Evolutionary conservation across 805 yeast genomes (phyloP), one percentile per base, ranked within the genome.

Genomic region (Candida lessepsii): DNA sequence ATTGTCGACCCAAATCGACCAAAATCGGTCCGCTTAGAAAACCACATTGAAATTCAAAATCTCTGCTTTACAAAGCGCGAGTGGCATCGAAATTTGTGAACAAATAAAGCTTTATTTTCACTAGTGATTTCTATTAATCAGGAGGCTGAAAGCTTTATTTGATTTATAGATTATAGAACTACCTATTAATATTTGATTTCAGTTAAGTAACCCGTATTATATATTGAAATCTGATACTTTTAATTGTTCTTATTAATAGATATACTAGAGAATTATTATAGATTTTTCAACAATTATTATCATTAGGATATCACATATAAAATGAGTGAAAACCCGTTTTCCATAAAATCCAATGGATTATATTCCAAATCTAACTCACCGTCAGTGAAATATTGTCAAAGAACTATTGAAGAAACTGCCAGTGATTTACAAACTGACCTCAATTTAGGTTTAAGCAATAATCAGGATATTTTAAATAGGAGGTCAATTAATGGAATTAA

Each of bases 401-500:
- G 76, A 41, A 61, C 90, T 1, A 73, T 78, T 2, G 84, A 78
- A n/a, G 86, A 87, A 33, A 80, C 91, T 1, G 70, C 75, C 2
- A 45, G 56, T 16, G 80, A 79, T 35, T 68, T 91, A 29, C 75
- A 74, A 35, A 83, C 98, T 0, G 78, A 86, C 49, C 39, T 61
- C 3, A 53, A 48, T 1, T 53, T 58, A 9, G 99, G 99, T 1
- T 66, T 93, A 18, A 63, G 74, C 24, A 78, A 82, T 30, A 67
- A 69, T 23, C 89, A 80, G 42, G 98, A 90, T 44, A 79, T 86
- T 15, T 62, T 76, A 13, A 75, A 77, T 52, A 73, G 98, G 51
- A 75, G 91, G 51, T 70, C 80, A 16, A 67, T 81, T 13, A 83
- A 87, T 56, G 99, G 99, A 2, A 49, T 75, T 27, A 93, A 93